Evolutionary conservation across 768 basidiomycete species (phyloP).

Genomic region (Multifurca ochricompacta): DNA sequence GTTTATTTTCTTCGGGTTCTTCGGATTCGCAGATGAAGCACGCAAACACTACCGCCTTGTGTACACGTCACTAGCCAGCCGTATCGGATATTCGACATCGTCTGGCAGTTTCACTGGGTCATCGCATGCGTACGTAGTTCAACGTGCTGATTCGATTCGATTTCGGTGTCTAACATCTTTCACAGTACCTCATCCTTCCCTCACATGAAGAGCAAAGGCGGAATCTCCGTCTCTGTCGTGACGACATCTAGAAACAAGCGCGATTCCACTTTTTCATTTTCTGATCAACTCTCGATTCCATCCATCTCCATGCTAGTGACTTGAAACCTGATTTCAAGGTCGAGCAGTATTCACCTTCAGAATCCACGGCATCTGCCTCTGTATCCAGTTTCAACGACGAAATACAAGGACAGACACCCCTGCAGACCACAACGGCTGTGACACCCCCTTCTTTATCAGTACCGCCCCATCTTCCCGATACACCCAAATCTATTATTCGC

Average conservation of each 20-base stretch:
- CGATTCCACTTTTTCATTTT: conserved; percentile 1
- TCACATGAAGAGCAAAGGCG: conserved; percentile 3
- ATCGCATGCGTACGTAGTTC: conserved; percentile 2
- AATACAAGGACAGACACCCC: too few species aligned
- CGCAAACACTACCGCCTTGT: conserved; percentile 31
- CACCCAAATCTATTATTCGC: not conserved
- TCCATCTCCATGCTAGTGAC: conserved; percentile 10
- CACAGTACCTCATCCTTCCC: conserved; percentile 2
- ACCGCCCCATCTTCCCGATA: not conserved
- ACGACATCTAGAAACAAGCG: not conserved
- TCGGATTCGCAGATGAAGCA: conserved; percentile 47
- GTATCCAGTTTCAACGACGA: not conserved
- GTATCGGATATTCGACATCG: conserved; percentile 22
- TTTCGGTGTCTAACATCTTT: not conserved
- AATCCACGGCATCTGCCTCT: not conserved
- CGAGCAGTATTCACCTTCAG: conserved; percentile 3
- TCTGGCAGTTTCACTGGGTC: conserved; percentile 5
- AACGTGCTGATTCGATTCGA: not conserved
- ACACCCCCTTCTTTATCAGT: not conserved
- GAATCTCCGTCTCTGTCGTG: conserved; percentile 5
- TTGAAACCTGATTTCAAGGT: conserved; percentile 8
- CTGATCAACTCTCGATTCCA: conserved; percentile 16
- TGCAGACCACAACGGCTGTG: not conserved
- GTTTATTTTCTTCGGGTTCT: conserved; percentile 43
- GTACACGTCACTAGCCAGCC: conserved; percentile 24